These are phyloP conservation scores for Fusarium verticillioides DNA, from an alignment of 2,329 filamentous ascomycete species.

Conservation along the genomic window DNA sequence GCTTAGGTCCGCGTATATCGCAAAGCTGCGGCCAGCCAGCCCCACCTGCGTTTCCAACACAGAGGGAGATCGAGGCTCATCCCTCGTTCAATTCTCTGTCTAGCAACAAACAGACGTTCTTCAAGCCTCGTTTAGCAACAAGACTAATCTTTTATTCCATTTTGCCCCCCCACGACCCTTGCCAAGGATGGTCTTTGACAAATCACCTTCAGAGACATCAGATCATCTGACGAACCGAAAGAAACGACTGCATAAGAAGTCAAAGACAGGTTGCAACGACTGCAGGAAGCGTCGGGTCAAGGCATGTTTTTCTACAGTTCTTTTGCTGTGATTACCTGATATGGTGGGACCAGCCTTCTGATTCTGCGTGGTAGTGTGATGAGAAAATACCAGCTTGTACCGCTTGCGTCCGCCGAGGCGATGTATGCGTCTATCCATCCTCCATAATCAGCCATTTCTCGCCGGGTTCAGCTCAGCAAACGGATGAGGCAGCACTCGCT, in stretches of 20 bases:
- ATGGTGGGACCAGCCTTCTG: neutral
- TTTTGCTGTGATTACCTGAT: neutral
- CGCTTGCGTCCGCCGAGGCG: neutral
- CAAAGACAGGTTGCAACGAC: neutral
- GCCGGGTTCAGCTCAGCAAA: neutral
- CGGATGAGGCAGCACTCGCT: neutral
- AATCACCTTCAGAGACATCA: neutral
- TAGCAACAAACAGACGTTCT: neutral
- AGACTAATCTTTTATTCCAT: neutral
- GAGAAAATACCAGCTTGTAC: neutral
- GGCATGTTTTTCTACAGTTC: neutral
- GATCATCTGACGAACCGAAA: neutral
- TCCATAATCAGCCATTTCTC: neutral
- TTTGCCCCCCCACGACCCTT: neutral
- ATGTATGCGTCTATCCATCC: neutral
- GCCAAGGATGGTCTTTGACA: neutral
- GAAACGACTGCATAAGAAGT: neutral
- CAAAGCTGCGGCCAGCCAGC: neutral
- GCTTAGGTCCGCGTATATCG: neutral
- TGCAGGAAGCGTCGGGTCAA: constrained; percentile 1
- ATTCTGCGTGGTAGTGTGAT: neutral
- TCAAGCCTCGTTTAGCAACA: neutral
- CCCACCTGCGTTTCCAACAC: neutral
- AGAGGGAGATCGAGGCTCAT: neutral
- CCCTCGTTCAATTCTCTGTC: neutral